These are phyloP conservation scores for Fermentozyma sake DNA, from an alignment of 1,139 yeast genomes.

Conservation along the genomic window DNA sequence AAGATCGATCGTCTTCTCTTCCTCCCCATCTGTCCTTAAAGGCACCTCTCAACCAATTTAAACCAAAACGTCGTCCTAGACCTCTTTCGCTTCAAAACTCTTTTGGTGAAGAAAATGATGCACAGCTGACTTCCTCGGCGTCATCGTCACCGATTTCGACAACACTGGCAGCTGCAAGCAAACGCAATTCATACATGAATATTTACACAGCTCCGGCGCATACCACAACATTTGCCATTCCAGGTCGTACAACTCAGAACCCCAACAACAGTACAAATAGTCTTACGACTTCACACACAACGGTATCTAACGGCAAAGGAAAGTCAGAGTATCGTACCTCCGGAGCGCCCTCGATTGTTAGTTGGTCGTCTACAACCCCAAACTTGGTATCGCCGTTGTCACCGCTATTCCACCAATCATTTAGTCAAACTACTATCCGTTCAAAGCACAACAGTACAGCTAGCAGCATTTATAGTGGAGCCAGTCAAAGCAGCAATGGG, in stretches of 20 bases:
- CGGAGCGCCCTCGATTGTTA: no score
- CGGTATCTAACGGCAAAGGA: no score
- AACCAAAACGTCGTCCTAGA: slow-evolving; percentile 41
- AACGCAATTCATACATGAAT: slow-evolving; percentile 3
- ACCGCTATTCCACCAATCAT: slow-evolving; percentile 39
- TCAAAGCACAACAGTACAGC: no score
- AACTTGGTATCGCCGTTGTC: slow-evolving; percentile 37
- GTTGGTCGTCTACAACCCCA: slow-evolving; percentile 18
- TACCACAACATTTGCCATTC: slow-evolving; percentile 10
- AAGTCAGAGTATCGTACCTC: no score
- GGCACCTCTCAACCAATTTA: slow-evolving; percentile 27
- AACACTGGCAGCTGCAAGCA: slow-evolving; percentile 2
- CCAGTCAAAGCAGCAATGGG: no score
- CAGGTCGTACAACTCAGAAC: no score
- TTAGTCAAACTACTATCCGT: slow-evolving; percentile 27
- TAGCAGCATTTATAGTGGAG: no score
- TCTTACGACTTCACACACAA: no score
- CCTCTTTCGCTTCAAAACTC: slow-evolving; percentile 40
- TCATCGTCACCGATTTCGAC: slow-evolving; percentile 2
- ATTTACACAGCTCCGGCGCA: slow-evolving; percentile 18
- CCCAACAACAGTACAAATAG: no score
- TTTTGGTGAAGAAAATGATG: slow-evolving; percentile 12
- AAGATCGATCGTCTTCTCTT: no score
- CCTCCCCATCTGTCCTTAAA: no score
- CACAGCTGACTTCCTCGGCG: slow-evolving; percentile 8